Evolutionary conservation across 1,284 basidiomycete species (phyloP).

Genomic region (Paramarasmius palmivorus): DNA sequence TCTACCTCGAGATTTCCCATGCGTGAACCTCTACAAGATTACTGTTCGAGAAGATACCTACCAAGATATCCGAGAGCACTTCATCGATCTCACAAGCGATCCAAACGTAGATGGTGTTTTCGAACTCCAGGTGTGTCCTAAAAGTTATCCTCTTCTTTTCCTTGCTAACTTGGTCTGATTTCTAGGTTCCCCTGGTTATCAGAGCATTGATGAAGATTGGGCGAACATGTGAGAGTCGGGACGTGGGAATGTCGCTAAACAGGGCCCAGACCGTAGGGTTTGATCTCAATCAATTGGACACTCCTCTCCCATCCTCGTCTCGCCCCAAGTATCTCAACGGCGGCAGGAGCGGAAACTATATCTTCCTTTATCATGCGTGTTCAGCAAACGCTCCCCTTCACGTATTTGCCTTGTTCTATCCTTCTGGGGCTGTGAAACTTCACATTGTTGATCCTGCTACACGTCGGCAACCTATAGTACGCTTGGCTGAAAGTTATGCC

Average conservation of each 20-base stretch:
- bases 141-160: slow-evolving; percentile 6
- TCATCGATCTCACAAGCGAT: slow-evolving; percentile 90
- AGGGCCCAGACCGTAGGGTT: slow-evolving; percentile 85
- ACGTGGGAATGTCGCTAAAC: slow-evolving; percentile 75
- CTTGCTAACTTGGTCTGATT: slow-evolving; percentile 9
- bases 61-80: slow-evolving; percentile 85
- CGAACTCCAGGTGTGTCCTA: slow-evolving; percentile 76
- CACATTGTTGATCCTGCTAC: slow-evolving; percentile 92
- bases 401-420: slow-evolving; percentile 89
- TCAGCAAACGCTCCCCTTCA: slow-evolving; percentile 78
- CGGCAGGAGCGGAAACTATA: slow-evolving; percentile 75
- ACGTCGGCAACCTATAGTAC: slow-evolving; percentile 80
- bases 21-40: slow-evolving; percentile 83
- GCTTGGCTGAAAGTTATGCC: slow-evolving; percentile 74
- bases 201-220: slow-evolving; percentile 88
- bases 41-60: slow-evolving; percentile 85
- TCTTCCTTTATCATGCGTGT: slow-evolving; percentile 91
- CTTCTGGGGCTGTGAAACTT: slow-evolving; percentile 70
- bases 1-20: slow-evolving; percentile 80
- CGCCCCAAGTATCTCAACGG: slow-evolving; percentile 78
- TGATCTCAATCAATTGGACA: slow-evolving; percentile 83
- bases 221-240: slow-evolving; percentile 75
- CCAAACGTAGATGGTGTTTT: slow-evolving; percentile 96
- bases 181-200: slow-evolving; percentile 80
- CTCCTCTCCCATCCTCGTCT: slow-evolving; percentile 52